phyloP scores from a whole-genome alignment of 2,329 filamentous ascomycete genomes.

The Fusarium sublunatum region DNA sequence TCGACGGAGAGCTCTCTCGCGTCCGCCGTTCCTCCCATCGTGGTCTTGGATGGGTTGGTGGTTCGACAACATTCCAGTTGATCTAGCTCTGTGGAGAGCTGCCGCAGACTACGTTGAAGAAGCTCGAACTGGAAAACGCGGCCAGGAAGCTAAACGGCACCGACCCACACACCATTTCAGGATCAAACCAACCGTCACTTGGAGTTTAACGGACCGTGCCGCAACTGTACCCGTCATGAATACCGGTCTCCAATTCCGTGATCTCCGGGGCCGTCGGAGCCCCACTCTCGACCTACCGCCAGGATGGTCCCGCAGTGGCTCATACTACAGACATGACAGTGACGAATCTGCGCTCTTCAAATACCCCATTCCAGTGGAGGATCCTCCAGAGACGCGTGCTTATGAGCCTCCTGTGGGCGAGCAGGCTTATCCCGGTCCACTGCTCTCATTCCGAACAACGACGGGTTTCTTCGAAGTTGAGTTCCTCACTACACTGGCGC shows the following conservation, averaged over 20 bases:
- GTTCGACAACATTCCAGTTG: constrained; percentile 57
- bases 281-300: constrained; percentile 49
- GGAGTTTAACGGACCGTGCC: constrained; percentile 55
- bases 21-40: constrained; percentile 55
- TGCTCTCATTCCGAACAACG: constrained; percentile 56
- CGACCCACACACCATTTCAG: constrained; percentile 54
- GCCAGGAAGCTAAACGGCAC: constrained; percentile 51
- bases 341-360: constrained; percentile 55
- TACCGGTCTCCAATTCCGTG: constrained; percentile 54
- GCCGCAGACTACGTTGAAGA: constrained; percentile 58
- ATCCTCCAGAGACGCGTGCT: constrained; percentile 46
- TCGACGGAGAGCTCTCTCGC: constrained; percentile 52
- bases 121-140: constrained; percentile 48
- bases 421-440: constrained; percentile 51
- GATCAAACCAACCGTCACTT: constrained; percentile 53
- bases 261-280: constrained; percentile 51
- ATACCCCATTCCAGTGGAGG: constrained; percentile 57
- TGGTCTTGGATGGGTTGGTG: constrained; percentile 64
- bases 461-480: constrained; percentile 56
- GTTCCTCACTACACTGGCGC: constrained; percentile 51
- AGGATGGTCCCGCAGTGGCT: constrained; percentile 55
- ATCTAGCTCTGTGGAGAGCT: constrained; percentile 57
- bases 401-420: constrained; percentile 49
- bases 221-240: constrained; percentile 51
- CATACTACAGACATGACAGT: constrained; percentile 55